Percentiles rank a stretch among this genome's conserved stretches.
phyloP scores from a whole-genome alignment of 2,329 filamentous ascomycete species.

The Byssothecium circinans region DNA sequence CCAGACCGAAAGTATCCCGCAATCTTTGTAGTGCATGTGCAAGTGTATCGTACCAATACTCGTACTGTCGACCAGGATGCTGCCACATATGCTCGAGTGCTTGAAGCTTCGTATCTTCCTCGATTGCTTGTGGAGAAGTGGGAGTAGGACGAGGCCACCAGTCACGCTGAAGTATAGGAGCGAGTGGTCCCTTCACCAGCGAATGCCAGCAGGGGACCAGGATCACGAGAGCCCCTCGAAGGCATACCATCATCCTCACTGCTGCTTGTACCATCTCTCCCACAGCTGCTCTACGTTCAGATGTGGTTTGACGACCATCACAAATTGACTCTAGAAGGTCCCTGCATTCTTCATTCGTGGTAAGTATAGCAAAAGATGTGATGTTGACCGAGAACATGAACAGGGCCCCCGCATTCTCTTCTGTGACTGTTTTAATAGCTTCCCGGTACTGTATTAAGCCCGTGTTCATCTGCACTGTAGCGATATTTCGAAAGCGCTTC shows the following conservation, averaged over 20 bases:
- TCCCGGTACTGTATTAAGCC: constrained; percentile 25
- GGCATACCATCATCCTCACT: constrained; percentile 15
- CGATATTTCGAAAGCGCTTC: constrained; percentile 19
- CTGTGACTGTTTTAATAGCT: constrained; percentile 34
- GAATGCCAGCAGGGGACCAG: constrained; percentile 27
- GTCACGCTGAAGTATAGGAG: constrained; percentile 22
- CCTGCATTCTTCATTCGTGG: constrained; percentile 18
- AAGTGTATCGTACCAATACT: constrained; percentile 28
- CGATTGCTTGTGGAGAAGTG: constrained; percentile 13
- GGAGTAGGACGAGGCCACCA: constrained; percentile 26
- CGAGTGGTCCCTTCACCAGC: constrained; percentile 19
- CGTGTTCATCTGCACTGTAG: constrained; percentile 27
- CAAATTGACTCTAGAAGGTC: constrained; percentile 9
- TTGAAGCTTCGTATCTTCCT: constrained; percentile 19
- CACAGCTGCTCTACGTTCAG: not conserved
- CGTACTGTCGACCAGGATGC: constrained; percentile 20
- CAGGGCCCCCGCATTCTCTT: constrained; percentile 46
- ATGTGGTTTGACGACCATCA: not conserved
- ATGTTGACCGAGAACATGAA: constrained; percentile 28
- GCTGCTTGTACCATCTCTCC: constrained; percentile 5
- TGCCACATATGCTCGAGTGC: constrained; percentile 28
- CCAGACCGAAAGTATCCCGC: constrained; percentile 22
- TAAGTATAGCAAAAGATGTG: constrained; percentile 18
- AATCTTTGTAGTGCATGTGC: constrained; percentile 16
- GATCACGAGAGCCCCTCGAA: constrained; percentile 29